Evolutionary conservation across 805 yeast genomes (phyloP).

Genomic region (Saccharomycopsis fibuligera): DNA sequence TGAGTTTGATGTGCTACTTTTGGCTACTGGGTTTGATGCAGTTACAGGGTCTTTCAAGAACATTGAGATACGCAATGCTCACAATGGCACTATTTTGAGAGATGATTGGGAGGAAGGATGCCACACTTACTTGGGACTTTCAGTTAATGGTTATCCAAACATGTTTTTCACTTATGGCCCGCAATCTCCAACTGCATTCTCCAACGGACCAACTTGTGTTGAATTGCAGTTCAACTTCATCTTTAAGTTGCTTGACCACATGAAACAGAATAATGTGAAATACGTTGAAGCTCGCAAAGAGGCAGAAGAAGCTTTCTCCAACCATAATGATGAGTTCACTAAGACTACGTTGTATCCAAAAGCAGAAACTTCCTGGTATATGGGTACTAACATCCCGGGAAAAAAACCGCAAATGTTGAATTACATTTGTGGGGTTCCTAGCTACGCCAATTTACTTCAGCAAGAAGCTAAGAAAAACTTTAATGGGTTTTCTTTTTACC

Average conservation of each 20-base stretch:
- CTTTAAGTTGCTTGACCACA: slow-evolving; percentile 21
- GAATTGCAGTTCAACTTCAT: slow-evolving; percentile 26
- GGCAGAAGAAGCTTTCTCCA: slow-evolving; percentile 23
- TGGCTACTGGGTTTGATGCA: slow-evolving; percentile 25
- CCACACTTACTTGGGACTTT: slow-evolving; percentile 25
- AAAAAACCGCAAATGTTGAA: slow-evolving; percentile 26
- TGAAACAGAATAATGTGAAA: slow-evolving; percentile 15
- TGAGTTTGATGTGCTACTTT: slow-evolving; percentile 22
- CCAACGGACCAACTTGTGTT: slow-evolving; percentile 28
- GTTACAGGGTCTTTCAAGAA: slow-evolving; percentile 26
- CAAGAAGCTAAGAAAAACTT: slow-evolving; percentile 6
- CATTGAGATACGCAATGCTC: slow-evolving; percentile 21
- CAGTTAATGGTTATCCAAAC: slow-evolving; percentile 27
- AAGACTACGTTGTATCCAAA: slow-evolving; percentile 23
- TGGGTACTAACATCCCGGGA: slow-evolving; percentile 30
- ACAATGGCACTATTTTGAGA: slow-evolving; percentile 19
- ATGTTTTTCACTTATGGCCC: slow-evolving; percentile 30
- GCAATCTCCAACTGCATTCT: slow-evolving; percentile 29
- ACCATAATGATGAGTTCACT: slow-evolving; percentile 23
- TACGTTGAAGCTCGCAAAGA: slow-evolving; percentile 23
- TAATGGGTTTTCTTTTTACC: too few relatives aligned
- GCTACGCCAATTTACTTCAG: slow-evolving; percentile 19
- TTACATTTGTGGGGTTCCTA: slow-evolving; percentile 24
- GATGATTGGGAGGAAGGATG: slow-evolving; percentile 19
- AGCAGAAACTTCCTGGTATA: slow-evolving; percentile 27